Evolutionary conservation across 2,329 filamentous ascomycete species (phyloP).

Genomic region (Calcarisporium arbuscula): DNA sequence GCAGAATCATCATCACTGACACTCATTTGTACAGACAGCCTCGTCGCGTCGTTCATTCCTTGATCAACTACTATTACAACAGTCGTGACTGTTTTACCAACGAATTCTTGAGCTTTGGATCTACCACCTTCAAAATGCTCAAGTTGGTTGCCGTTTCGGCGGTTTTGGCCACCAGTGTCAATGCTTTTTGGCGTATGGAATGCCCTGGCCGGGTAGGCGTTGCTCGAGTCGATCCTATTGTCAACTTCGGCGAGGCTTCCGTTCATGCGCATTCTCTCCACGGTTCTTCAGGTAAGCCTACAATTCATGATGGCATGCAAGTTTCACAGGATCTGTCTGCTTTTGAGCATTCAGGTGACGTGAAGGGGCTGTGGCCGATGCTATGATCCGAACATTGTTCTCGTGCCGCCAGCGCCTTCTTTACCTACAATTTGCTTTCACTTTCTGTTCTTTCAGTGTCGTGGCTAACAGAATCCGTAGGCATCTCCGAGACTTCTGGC

Average conservation of each 20-base stretch:
- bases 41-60: conserved; percentile 29
- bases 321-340: too few relatives aligned
- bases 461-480: conserved; percentile 35
- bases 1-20: conserved; percentile 11
- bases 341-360: too few relatives aligned
- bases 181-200: conserved; percentile 86
- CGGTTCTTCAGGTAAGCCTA: conserved; percentile 65
- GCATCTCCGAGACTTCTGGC: conserved; percentile 53
- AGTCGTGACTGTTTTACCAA: conserved; percentile 8
- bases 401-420: too few relatives aligned
- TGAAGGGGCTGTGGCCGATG: too few relatives aligned
- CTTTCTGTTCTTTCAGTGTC: not conserved
- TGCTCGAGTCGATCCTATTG: conserved; percentile 71
- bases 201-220: conserved; percentile 66
- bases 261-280: conserved; percentile 69
- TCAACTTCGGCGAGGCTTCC: conserved; percentile 53
- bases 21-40: conserved; percentile 22
- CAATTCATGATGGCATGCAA: too few relatives aligned
- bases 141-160: conserved; percentile 25
- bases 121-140: conserved; percentile 23
- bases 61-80: conserved; percentile 12
- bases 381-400: too few relatives aligned
- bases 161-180: conserved; percentile 31
- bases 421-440: too few relatives aligned
- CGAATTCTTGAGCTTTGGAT: conserved; percentile 19